A percentile compares a stretch with the other conserved stretches of the same genome.
phyloP scores from a whole-genome alignment of 73 alveolate species.

The Paramecium primaurelia region DNA sequence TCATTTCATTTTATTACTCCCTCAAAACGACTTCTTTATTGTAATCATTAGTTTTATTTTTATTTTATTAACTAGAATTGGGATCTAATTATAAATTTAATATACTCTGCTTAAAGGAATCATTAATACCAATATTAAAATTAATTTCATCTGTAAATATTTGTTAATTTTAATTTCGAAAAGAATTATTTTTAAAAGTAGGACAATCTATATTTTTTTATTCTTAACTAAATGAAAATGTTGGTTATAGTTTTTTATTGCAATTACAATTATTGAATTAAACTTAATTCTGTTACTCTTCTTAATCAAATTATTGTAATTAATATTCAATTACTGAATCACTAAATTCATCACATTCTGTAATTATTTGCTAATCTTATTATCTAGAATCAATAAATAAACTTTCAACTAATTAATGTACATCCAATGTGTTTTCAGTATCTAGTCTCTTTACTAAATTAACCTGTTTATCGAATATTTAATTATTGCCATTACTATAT shows the following conservation, averaged over 20 bases:
- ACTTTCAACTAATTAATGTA: background rate
- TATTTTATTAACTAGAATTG: background rate
- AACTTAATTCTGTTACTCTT: background rate
- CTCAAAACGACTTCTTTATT: background rate
- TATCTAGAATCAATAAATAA: background rate
- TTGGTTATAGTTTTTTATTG: background rate
- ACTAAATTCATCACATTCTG: background rate
- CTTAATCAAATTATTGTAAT: background rate
- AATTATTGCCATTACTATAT: background rate
- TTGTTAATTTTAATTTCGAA: background rate
- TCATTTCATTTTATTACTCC: background rate
- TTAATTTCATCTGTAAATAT: background rate
- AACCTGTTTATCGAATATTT: background rate
- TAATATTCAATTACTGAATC: background rate
- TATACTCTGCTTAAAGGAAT: background rate
- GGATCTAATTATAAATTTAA: background rate
- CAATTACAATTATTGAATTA: background rate
- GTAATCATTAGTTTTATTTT: background rate
- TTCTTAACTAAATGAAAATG: constrained; percentile 1
- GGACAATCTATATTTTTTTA: background rate
- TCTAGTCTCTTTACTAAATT: background rate
- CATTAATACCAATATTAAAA: background rate
- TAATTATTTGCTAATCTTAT: background rate
- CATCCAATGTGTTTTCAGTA: background rate
- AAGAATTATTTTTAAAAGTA: background rate